Evolutionary conservation across 1,284 basidiomycete genomes (phyloP), one percentile per base, ranked within the genome.

Genomic region (Melampsora americana): DNA sequence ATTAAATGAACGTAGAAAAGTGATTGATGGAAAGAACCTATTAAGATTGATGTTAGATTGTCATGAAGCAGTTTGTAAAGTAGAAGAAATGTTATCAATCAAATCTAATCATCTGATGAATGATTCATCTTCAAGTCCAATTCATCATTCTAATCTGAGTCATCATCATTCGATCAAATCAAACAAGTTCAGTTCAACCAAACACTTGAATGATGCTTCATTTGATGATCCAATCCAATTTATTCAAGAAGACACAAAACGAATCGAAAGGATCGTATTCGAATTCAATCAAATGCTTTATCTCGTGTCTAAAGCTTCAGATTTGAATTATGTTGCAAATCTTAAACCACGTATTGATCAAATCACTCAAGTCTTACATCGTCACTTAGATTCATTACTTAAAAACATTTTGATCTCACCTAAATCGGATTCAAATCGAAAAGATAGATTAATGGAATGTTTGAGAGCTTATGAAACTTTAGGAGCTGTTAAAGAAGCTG

Each of bases 231-330:
- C 44, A 74, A 14, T 44, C 35, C 20, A 59, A 20, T 61, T 60
- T 46, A 56, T 74, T 56, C 64, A 74, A 42, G 32, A 46, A 32
- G 59, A 65, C 2, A 65, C 66, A 5, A 74, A 74, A 20, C 50
- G 64, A n/a, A 66, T 67, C 23, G 64, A 74, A 42, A 30, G 72
- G 7, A 74, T 74, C 35, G 65, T 62, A 7, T 60, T 46, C 30
- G 72, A 74, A 32, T 74, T 66, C 42, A 74, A 53, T 60, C 64
- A 50, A 14, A 74, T 74, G 72, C 65, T 74, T 50, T 74, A 74
- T 61, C 46, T 74, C 18, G 65, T 74, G 23, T 66, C 64, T 4
- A 74, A 74, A 67, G 72, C 60, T n/a, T 20, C 18, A 7, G 65
- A 61, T 59, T 62, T 74, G 11, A 48, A 60, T 48, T 66, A 66